phyloP scores from a whole-genome alignment of 495 filamentous ascomycete genomes.

The Margaritispora aquatica region DNA sequence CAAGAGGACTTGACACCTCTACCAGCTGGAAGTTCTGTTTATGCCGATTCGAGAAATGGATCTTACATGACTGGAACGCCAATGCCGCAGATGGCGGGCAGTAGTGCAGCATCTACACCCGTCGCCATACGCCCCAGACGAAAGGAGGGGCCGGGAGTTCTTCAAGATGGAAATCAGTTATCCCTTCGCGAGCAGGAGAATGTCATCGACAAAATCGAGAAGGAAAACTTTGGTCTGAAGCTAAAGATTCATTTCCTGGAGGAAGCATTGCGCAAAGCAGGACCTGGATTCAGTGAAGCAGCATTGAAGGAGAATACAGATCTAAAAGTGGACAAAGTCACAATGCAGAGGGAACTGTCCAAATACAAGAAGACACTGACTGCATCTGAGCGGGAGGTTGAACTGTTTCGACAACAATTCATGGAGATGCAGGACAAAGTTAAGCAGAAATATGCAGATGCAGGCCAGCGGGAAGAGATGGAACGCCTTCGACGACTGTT shows the following conservation, averaged over 20 bases:
- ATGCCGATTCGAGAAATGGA: conserved; percentile 49
- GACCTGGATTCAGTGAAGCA: conserved; percentile 78
- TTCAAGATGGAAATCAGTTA: conserved; percentile 79
- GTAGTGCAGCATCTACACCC: conserved; percentile 76
- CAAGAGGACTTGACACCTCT: conserved; percentile 61
- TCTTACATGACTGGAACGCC: conserved; percentile 49
- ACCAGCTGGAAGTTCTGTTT: conserved; percentile 56
- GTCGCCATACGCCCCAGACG: conserved; percentile 57
- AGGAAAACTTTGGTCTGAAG: conserved; percentile 78
- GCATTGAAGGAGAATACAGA: conserved; percentile 93
- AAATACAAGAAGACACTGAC: conserved; percentile 74
- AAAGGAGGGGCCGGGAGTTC: conserved; percentile 49
- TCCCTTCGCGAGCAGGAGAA: conserved; percentile 92
- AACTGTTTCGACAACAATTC: conserved; percentile 70
- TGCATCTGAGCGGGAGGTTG: conserved; percentile 72
- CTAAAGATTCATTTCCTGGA: conserved; percentile 78
- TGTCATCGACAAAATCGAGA: conserved; percentile 91
- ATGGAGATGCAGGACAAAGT: conserved; percentile 72
- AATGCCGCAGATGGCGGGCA: conserved; percentile 64
- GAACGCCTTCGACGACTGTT: conserved; percentile 46
- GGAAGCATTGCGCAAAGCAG: conserved; percentile 72
- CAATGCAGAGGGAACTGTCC: conserved; percentile 78
- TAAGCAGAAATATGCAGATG: conserved; percentile 64
- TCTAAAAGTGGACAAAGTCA: conserved; percentile 83
- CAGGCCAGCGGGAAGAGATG: conserved; percentile 51